Conservation (phyloP, 257 asterid species). For the Przewalskia tangutica region DNA sequence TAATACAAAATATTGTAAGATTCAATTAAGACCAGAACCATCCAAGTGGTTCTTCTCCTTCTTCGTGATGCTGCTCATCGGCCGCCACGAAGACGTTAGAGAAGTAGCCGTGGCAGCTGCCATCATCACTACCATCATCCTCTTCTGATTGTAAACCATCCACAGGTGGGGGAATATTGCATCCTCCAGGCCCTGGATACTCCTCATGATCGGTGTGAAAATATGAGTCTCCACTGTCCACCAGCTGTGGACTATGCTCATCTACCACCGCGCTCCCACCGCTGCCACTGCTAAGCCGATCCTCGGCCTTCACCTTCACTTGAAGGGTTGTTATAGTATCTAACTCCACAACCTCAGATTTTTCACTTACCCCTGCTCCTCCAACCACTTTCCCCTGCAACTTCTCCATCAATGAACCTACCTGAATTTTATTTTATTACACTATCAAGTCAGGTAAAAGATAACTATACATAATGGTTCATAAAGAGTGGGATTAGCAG, state of each 20-base stretch:
- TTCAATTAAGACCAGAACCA: constrained; percentile 59
- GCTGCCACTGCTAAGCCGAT: constrained; percentile 34
- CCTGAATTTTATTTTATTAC: constrained; percentile 20
- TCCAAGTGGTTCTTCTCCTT: constrained; percentile 43
- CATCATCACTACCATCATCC: constrained; percentile 31
- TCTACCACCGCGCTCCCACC: constrained; percentile 43
- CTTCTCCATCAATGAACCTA: constrained; percentile 51
- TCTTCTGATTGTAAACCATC: constrained; percentile 30
- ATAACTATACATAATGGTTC: background rate
- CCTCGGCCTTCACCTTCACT: constrained; percentile 39
- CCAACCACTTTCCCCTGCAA: constrained; percentile 38
- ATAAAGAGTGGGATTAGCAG: background rate
- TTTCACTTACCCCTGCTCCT: constrained; percentile 5
- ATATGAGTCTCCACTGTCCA: constrained; percentile 41
- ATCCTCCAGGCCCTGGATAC: constrained; percentile 1
- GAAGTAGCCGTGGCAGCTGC: constrained; percentile 22
- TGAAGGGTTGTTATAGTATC: constrained; percentile 18
- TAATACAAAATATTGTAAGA: background rate
- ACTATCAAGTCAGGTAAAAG: background rate
- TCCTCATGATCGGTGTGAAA: constrained; percentile 15
- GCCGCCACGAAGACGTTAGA: constrained; percentile 36
- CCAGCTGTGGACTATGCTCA: constrained; percentile 33
- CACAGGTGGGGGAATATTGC: background rate
- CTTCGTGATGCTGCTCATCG: constrained; percentile 39
- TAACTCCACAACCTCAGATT: constrained; percentile 10